A percentile compares a stretch with the other conserved stretches of the same genome.
Evolutionary conservation across 83 land plant species (phyloP).

Genomic region (Picea abies): DNA sequence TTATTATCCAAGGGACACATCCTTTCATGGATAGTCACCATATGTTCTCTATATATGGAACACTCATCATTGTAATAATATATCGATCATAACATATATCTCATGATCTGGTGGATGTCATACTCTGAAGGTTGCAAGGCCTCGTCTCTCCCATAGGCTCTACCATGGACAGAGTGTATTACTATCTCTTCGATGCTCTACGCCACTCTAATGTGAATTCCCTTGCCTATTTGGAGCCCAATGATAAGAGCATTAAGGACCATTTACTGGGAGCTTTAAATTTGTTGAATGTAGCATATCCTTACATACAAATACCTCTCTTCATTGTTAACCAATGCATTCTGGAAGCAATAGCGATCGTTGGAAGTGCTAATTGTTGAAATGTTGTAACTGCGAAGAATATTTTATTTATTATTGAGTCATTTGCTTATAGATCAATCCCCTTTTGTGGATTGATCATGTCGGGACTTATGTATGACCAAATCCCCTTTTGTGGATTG

Average conservation of each 20-base stretch:
- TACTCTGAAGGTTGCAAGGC: constrained; percentile 67
- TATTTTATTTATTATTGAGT: too few relatives aligned
- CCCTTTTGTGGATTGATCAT: too few relatives aligned
- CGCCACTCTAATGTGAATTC: background rate
- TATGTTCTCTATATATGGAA: too few relatives aligned
- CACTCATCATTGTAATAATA: too few relatives aligned
- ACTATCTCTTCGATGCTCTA: constrained; percentile 29
- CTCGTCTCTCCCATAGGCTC: constrained; percentile 38
- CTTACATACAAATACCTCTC: constrained; percentile 59
- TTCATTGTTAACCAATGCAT: constrained; percentile 81
- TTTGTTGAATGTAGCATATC: constrained; percentile 59
- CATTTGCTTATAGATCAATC: too few relatives aligned
- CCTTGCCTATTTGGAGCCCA: background rate
- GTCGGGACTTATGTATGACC: too few relatives aligned
- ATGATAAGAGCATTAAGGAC: too few relatives aligned
- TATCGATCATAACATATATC: too few relatives aligned
- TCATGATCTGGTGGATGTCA: constrained; percentile 49
- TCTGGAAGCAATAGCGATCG: constrained; percentile 45
- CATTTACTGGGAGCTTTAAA: constrained; percentile 35
- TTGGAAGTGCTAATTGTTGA: constrained; percentile 8
- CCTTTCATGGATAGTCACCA: too few relatives aligned
- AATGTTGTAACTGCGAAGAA: too few relatives aligned
- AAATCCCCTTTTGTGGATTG: too few relatives aligned
- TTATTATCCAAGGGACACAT: too few relatives aligned
- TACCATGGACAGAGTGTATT: constrained; percentile 14